Base-by-base conservation (phyloP, 495 filamentous ascomycete genomes). In the Penicillium coprophilum region DNA sequence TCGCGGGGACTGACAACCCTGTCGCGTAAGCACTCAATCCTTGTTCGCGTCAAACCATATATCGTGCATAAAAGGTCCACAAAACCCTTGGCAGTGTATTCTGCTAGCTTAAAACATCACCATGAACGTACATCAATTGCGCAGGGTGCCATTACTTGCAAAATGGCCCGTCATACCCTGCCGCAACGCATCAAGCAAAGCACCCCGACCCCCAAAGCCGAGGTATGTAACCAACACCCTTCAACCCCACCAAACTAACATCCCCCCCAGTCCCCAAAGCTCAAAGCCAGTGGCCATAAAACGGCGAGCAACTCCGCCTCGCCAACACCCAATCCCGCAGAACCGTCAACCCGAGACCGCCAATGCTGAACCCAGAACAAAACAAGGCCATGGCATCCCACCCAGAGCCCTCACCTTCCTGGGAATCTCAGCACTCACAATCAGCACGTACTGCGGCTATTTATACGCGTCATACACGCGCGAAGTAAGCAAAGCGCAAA, bases 391-490 rank as follows among this genome's bases (percentile, higher is more conserved):
- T 49, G 57, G 59, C 45, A 70, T 77, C 53, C 67, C 73, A 4
- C 70, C 75, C 6, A 61, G 66, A 40, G 58, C 64, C 12, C 63
- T 77, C 54, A 73, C 76, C 32, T 61, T 74, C 38, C 45, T 79
- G 20, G 79, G 77, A 6, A 60, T 83, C 60, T 68, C 72, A 43
- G 64, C 75, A 27, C 77, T 83, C 28, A 66, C 60, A 13, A 66
- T 83, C 6, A 72, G 79, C 58, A 71, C 70, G 30, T 85, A 85
- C 69, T 72, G 72, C 55, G 68, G 78, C 53, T 83, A 75, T 45
- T 67, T 84, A 11, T 85, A 81, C 61, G 62, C 69, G 30, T 77
- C 77, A 0, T 77, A 82, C 62, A 59, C 55, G 12, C 68, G 64
- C 31, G 71, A 76, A 62, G 71, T 77, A 1, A 59, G 59, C 19